Evolutionary conservation across 1,284 basidiomycete species (phyloP), one percentile per base, ranked within the genome.

Genomic region (Papiliotrema terrestris): DNA sequence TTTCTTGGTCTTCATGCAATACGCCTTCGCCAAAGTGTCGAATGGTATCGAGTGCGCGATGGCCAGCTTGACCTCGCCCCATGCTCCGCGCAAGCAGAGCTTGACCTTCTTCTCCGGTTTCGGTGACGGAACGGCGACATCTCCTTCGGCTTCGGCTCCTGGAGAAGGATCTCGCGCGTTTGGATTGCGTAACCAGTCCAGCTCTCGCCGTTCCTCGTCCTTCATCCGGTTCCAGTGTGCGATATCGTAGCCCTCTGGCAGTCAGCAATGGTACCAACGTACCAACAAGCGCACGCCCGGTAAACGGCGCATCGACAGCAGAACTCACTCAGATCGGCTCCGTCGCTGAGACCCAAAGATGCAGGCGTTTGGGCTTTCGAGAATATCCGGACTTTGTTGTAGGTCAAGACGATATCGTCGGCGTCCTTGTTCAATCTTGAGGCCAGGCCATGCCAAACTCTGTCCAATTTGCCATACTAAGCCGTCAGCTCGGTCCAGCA

Each of bases 211-310:
- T 14, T 48, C 37, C 26, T 62, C 51, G 37, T 51, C 53, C 42
- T 64, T 54, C 2, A 69, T 17, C 43, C 52, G 51, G 13, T 65
- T 58, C 55, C 49, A 66, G 49, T 65, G 46, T 15, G 39, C 17
- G 51, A 65, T 65, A 53, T 68, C 65, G 51, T 71, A 70, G 1
- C 64, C 69, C 35, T 37, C 68, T 72, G 49, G 29, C 53, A 48
- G 23, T 22, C 37, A 52, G 25, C 11, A 11, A 32, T 19, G 15
- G 20, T 29, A 17, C 22, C 22, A 45, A 45, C n/a, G 3, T 29
- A 54, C 8, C 14, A n/a, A n/a, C n/a, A n/a, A n/a, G n/a, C n/a
- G n/a, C n/a, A n/a, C n/a, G n/a, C n/a, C n/a, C n/a, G n/a, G n/a
- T n/a, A n/a, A n/a, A n/a, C n/a, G n/a, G n/a, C n/a, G n/a, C 36